Percentiles rank a stretch among this genome's conserved stretches.
phyloP scores from a whole-genome alignment of 2,329 filamentous ascomycete genomes.

The Ampelomyces quisqualis region DNA sequence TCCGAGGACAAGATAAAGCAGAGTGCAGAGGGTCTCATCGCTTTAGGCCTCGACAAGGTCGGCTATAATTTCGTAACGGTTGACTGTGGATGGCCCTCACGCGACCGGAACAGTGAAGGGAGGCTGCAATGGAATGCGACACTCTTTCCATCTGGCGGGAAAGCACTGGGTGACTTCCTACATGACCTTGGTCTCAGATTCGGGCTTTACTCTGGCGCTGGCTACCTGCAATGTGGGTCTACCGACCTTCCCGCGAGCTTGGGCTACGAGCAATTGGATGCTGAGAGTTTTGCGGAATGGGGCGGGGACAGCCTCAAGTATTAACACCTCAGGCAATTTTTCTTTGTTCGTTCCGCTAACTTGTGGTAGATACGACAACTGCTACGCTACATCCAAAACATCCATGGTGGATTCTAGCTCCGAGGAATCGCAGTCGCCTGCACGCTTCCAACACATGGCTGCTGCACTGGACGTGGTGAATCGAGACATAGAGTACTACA shows the following conservation, averaged over 20 bases:
- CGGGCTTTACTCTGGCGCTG: slow-evolving; percentile 54
- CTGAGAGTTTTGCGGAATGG: slow-evolving; percentile 54
- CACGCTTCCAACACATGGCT: slow-evolving; percentile 35
- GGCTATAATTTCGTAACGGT: slow-evolving; percentile 60
- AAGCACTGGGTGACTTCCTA: slow-evolving; percentile 53
- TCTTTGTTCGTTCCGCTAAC: slow-evolving; percentile 42
- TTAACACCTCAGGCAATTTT: neutral
- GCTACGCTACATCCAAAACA: slow-evolving; percentile 31
- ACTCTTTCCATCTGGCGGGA: slow-evolving; percentile 55
- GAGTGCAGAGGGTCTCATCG: slow-evolving; percentile 57
- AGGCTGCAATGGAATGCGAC: slow-evolving; percentile 54
- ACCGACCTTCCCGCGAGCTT: slow-evolving; percentile 49
- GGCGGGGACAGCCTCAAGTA: slow-evolving; percentile 52
- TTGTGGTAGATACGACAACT: slow-evolving; percentile 38
- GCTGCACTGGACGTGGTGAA: slow-evolving; percentile 27
- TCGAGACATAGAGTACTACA: slow-evolving; percentile 38
- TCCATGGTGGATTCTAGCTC: slow-evolving; percentile 42
- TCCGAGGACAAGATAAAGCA: slow-evolving; percentile 52
- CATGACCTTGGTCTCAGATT: slow-evolving; percentile 54
- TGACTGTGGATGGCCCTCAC: slow-evolving; percentile 60
- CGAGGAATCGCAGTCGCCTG: slow-evolving; percentile 29
- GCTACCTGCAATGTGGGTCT: slow-evolving; percentile 43
- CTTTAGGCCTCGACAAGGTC: slow-evolving; percentile 53
- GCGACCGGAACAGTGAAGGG: slow-evolving; percentile 46
- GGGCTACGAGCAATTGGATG: slow-evolving; percentile 60